Evolutionary conservation across 2,329 filamentous ascomycete species (phyloP), one percentile per base, ranked within the genome.

Genomic region (Aspergillaceae sp.): DNA sequence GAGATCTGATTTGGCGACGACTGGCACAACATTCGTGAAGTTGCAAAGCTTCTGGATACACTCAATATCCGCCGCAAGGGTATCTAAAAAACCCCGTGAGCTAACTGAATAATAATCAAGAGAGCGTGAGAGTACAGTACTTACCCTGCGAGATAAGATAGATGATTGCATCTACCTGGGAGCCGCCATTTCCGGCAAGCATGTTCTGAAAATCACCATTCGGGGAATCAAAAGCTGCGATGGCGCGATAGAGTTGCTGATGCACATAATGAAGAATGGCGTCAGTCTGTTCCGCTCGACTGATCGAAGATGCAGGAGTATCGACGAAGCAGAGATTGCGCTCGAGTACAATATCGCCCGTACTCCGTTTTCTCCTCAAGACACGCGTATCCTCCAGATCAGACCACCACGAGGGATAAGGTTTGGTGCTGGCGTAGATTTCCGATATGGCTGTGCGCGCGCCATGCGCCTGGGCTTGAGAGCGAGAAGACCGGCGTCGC

Each of bases 271-370:
- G 74, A 9, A 84, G 67, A 35, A 85, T 77, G 5, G 73, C 73
- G 35, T 79, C 76, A 42, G 82, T 80, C 43, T 70, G 74, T 53
- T 79, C 78, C 56, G 52, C 45, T 35, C 54, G 53, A 51, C 78
- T 75, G 44, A 81, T 75, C 34, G 76, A 78, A 40, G 70, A 73
- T 40, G 73, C 74, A 52, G 84, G 80, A 2, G 86, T 91, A 68
- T 97, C 91, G 48, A 96, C 82, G 61, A 98, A 96, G 65, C 88
- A 95, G 4, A 98, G 69, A 60, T 98, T 98, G 29, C 91, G 80
- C 61, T 97, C 91, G 40, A 97, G 71, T 35, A 96, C 78, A 26
- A 81, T 78, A 52, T 92, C 89, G 5, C 82, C 82, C 43, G 80
- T 71, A 58, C 86, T 91, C 61, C 83, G 86, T 57, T 84, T 77